Evolutionary conservation across 2,329 filamentous ascomycete species (phyloP).

Genomic region (Cryphonectria japonica): DNA sequence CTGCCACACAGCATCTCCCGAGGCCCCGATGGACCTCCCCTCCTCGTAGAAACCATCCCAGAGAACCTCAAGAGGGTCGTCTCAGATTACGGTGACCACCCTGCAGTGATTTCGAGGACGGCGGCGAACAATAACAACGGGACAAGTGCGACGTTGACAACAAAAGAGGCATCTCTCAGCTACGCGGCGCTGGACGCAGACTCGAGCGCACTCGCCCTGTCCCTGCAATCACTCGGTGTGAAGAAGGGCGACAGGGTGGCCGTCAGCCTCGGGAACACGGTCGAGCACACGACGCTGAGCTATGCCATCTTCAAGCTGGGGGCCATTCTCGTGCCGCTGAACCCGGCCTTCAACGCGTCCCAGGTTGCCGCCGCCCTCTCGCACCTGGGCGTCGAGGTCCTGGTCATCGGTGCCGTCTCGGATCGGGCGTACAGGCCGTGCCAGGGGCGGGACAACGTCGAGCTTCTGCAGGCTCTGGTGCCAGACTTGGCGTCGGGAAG

Average conservation of each 20-base stretch:
- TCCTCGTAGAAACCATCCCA: conserved; percentile 71
- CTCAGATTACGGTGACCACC: conserved; percentile 64
- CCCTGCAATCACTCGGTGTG: conserved; percentile 72
- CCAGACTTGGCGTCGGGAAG: conserved; percentile 44
- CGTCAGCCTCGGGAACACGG: conserved; percentile 81
- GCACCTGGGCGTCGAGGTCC: conserved; percentile 72
- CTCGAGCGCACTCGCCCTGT: conserved; percentile 76
- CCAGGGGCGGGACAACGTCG: conserved; percentile 56
- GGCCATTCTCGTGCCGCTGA: conserved; percentile 90
- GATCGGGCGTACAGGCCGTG: conserved; percentile 72
- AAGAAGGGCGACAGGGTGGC: conserved; percentile 83
- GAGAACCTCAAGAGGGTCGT: conserved; percentile 73
- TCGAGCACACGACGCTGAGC: conserved; percentile 81
- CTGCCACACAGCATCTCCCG: conserved; percentile 22
- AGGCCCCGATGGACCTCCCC: conserved; percentile 53
- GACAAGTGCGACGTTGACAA: conserved; percentile 52
- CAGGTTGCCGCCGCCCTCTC: conserved; percentile 80
- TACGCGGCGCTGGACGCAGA: conserved; percentile 75
- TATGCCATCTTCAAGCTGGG: conserved; percentile 95
- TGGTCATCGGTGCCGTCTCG: conserved; percentile 86
- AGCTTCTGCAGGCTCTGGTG: conserved; percentile 50
- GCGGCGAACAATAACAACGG: background rate
- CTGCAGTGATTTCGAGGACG: conserved; percentile 58
- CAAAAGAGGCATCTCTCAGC: conserved; percentile 68
- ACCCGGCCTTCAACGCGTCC: conserved; percentile 80